Evolutionary conservation across 257 asterid genomes (phyloP).

Genomic region (Penstemon eatonii): DNA sequence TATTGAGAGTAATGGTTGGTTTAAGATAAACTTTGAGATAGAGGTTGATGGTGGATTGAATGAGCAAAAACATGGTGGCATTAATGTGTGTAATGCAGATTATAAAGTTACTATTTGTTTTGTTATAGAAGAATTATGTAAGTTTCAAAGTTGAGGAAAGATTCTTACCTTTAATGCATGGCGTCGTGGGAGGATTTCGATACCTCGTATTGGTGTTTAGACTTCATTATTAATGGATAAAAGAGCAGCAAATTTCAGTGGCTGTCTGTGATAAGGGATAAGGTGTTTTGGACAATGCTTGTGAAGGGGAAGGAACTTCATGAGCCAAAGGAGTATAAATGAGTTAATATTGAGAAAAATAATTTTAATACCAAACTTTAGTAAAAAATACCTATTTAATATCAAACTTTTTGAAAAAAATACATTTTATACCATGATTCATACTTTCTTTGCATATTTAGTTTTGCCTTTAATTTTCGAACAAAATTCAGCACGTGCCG

Average conservation of each 20-base stretch:
- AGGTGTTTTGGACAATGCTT: constrained; percentile 20
- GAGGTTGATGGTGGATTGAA: constrained; percentile 70
- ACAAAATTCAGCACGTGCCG: too few species aligned
- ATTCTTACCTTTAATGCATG: constrained; percentile 31
- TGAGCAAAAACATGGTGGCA: constrained; percentile 69
- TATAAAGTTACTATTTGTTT: background rate
- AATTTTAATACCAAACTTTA: too few species aligned
- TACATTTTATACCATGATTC: too few species aligned
- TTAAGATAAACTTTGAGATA: constrained; percentile 69
- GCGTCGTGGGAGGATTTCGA: constrained; percentile 8
- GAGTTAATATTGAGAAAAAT: too few species aligned
- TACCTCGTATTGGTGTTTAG: constrained; percentile 2
- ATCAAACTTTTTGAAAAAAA: too few species aligned
- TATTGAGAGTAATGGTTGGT: constrained; percentile 58
- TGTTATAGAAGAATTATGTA: constrained; percentile 10
- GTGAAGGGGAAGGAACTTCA: too few species aligned
- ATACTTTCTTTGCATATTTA: too few species aligned
- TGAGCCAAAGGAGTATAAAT: too few species aligned
- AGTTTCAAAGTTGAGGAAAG: background rate
- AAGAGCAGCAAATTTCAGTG: background rate
- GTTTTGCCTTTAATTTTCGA: too few species aligned
- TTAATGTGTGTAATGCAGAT: constrained; percentile 25
- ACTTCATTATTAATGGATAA: constrained; percentile 12
- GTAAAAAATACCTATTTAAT: too few species aligned
- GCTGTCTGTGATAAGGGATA: constrained; percentile 29